A percentile compares a stretch with the other conserved stretches of the same genome.
These are phyloP conservation scores for Conringia planisiliqua DNA, from an alignment of 345 rosid species.

Conservation along the genomic window DNA sequence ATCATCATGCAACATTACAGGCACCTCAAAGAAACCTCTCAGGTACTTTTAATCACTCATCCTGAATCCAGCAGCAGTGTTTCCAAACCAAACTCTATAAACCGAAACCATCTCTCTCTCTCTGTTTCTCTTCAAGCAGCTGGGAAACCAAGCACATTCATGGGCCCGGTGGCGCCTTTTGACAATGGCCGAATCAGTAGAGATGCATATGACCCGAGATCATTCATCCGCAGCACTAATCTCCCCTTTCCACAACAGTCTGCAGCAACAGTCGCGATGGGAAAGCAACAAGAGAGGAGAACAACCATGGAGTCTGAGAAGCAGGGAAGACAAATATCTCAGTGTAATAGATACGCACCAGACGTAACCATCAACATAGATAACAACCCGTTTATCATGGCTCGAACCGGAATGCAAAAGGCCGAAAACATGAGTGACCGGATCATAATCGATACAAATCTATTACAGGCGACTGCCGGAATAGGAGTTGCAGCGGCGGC, in stretches of 20 bases:
- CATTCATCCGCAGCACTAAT: slow-evolving; percentile 46
- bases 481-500: slow-evolving; percentile 50
- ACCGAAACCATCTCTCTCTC: neutral
- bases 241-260: slow-evolving; percentile 45
- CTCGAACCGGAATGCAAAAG: slow-evolving; percentile 55
- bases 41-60: slow-evolving; percentile 41
- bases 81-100: slow-evolving; percentile 3
- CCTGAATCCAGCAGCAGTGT: slow-evolving; percentile 3
- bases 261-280: slow-evolving; percentile 43
- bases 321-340: slow-evolving; percentile 57
- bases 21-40: slow-evolving; percentile 57
- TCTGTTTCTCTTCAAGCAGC: slow-evolving; percentile 27
- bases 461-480: slow-evolving; percentile 63
- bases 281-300: slow-evolving; percentile 56
- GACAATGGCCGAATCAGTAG: slow-evolving; percentile 48
- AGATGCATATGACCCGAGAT: slow-evolving; percentile 67
- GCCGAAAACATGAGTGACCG: slow-evolving; percentile 53
- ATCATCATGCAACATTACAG: slow-evolving; percentile 44
- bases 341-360: slow-evolving; percentile 54
- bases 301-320: slow-evolving; percentile 45
- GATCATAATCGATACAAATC: slow-evolving; percentile 54
- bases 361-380: slow-evolving; percentile 81
- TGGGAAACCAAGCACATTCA: slow-evolving; percentile 66
- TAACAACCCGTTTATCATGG: slow-evolving; percentile 70
- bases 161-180: slow-evolving; percentile 59